Evolutionary conservation across 2,329 filamentous ascomycete species (phyloP).

Genomic region (Laburnicola sp.): DNA sequence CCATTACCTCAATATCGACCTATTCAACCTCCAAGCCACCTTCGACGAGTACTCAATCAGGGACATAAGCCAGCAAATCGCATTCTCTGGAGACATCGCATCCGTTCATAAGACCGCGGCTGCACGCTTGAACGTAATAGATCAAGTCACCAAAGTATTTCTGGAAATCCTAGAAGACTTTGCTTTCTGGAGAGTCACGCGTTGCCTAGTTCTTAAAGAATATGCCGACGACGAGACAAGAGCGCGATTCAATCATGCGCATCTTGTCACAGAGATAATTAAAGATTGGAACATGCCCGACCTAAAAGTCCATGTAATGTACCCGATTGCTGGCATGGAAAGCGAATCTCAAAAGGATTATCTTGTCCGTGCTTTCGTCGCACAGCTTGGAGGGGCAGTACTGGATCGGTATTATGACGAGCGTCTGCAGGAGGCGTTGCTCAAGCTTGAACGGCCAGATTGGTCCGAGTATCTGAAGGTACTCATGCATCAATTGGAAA

Average conservation of each 20-base stretch:
- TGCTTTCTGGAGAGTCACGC: not conserved
- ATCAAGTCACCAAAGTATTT: not conserved
- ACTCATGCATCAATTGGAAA: not conserved
- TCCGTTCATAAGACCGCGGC: not conserved
- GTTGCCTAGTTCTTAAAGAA: not conserved
- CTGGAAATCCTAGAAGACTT: not conserved
- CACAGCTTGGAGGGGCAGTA: not conserved
- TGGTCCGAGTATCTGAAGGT: not conserved
- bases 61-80: not conserved
- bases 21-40: not conserved
- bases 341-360: not conserved
- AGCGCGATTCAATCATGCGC: not conserved
- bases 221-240: not conserved
- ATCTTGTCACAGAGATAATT: not conserved
- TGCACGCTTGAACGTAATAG: not conserved
- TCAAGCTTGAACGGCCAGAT: not conserved
- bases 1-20: no score
- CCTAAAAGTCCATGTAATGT: not conserved
- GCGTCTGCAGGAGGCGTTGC: not conserved
- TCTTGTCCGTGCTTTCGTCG: not conserved
- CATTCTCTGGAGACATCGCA: not conserved
- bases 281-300: not conserved
- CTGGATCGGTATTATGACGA: not conserved
- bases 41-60: not conserved
- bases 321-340: not conserved